Evolutionary conservation across 768 basidiomycete species (phyloP).

Genomic region (Boletus speciosus): DNA sequence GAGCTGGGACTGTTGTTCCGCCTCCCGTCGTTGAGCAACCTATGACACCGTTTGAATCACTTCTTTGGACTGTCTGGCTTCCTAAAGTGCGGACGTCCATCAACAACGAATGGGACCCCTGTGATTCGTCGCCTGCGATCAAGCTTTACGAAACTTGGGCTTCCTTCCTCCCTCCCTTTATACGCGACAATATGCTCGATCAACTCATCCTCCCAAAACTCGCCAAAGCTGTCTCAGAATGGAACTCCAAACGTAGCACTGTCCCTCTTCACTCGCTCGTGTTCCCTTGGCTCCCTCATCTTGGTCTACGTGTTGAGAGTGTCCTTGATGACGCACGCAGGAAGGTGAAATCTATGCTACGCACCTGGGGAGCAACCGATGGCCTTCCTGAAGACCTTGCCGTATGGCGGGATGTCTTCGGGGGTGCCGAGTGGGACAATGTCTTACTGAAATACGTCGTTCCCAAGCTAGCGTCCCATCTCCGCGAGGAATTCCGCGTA

Average conservation of each 20-base stretch:
- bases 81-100: conserved; percentile 90
- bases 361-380: conserved; percentile 71
- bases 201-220: conserved; percentile 95
- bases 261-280: conserved; percentile 74
- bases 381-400: conserved; percentile 70
- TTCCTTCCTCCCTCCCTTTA: conserved; percentile 81
- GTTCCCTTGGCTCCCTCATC: conserved; percentile 93
- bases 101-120: conserved; percentile 92
- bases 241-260: conserved; percentile 62
- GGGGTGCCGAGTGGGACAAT: conserved; percentile 81
- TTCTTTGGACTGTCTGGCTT: conserved; percentile 94
- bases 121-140: conserved; percentile 69
- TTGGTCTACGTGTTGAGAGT: conserved; percentile 78
- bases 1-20: conserved; percentile 36
- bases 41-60: conserved; percentile 95
- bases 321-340: conserved; percentile 85
- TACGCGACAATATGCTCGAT: conserved; percentile 92
- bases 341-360: conserved; percentile 76
- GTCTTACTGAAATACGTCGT: conserved; percentile 88
- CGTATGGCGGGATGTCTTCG: conserved; percentile 86
- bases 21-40: conserved; percentile 42
- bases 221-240: conserved; percentile 75
- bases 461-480: conserved; percentile 79
- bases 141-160: conserved; percentile 88
- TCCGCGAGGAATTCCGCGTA: conserved; percentile 84